These are phyloP conservation scores for Forsythia suspensa DNA, from an alignment of 257 asterid genomes.

Conservation along the genomic window DNA sequence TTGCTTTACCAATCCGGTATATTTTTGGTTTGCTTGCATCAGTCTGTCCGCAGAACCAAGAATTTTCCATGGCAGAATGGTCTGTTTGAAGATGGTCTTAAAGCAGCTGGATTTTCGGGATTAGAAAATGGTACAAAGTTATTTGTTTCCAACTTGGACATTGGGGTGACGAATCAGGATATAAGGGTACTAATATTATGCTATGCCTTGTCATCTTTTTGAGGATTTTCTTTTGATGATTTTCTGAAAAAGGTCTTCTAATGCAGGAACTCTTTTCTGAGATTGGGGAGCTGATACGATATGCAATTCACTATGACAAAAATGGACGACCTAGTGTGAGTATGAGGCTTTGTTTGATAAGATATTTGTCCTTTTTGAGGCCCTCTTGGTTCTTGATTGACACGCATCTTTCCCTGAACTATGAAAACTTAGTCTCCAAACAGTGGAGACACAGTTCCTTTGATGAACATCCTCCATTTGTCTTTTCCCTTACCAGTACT, in stretches of 20 bases:
- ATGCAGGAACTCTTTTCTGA: constrained; percentile 89
- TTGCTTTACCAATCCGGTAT: constrained; percentile 54
- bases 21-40: constrained; percentile 75
- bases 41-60: constrained; percentile 85
- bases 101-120: constrained; percentile 79
- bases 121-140: constrained; percentile 67
- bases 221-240: constrained; percentile 34
- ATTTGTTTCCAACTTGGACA: constrained; percentile 69
- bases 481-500: background rate
- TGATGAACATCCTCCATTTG: background rate
- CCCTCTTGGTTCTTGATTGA: background rate
- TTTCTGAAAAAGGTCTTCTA: constrained; percentile 45
- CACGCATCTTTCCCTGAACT: background rate
- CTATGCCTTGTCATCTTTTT: constrained; percentile 31
- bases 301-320: constrained; percentile 84
- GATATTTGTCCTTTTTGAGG: background rate
- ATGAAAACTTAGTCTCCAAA: background rate
- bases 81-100: constrained; percentile 80
- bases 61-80: constrained; percentile 85
- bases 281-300: constrained; percentile 78
- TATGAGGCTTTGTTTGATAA: background rate
- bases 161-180: constrained; percentile 81
- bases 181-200: constrained; percentile 75
- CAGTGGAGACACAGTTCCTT: background rate
- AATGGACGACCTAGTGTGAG: constrained; percentile 91